Conservation (phyloP, 1,284 basidiomycete genomes). For the Waitea zeae region DNA sequence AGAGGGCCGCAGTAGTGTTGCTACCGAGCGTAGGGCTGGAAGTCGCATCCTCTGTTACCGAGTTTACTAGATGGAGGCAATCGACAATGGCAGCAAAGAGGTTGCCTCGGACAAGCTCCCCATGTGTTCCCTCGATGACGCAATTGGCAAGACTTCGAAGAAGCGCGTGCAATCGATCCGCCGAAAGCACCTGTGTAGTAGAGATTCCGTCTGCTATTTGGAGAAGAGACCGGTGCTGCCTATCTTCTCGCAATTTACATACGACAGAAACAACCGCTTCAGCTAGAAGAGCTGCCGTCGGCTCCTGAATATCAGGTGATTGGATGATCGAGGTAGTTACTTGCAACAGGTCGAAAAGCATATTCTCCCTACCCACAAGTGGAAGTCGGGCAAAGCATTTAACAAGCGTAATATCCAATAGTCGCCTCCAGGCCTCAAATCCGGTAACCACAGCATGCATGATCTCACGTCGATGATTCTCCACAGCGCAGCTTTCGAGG, state of each 20-base stretch:
- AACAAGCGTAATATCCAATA: constrained; percentile 69
- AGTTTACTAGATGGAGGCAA: constrained; percentile 54
- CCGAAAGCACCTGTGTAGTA: constrained; percentile 51
- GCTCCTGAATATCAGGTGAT: constrained; percentile 42
- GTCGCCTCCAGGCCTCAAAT: constrained; percentile 69
- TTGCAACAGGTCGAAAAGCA: constrained; percentile 78
- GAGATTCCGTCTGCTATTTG: constrained; percentile 46
- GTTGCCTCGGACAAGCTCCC: constrained; percentile 91
- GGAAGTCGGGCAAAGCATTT: constrained; percentile 74
- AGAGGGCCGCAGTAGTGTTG: neutral
- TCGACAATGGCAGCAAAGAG: constrained; percentile 87
- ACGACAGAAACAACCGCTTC: constrained; percentile 71
- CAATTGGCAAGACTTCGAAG: constrained; percentile 69
- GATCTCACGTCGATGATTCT: constrained; percentile 77
- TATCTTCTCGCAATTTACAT: constrained; percentile 70
- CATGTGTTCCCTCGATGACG: constrained; percentile 59
- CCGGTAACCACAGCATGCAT: constrained; percentile 50
- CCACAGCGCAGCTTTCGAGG: constrained; percentile 65
- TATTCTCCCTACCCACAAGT: constrained; percentile 64
- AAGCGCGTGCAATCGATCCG: constrained; percentile 63
- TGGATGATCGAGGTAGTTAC: constrained; percentile 49
- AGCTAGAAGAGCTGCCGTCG: constrained; percentile 65
- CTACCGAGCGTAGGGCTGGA: neutral
- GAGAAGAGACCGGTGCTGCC: constrained; percentile 45
- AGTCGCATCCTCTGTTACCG: constrained; percentile 10